Percentiles rank a stretch among this genome's conserved stretches.
These are phyloP conservation scores for Coemansia sp. DNA, from an alignment of 192 early-diverging fungal species.

Conservation along the genomic window DNA sequence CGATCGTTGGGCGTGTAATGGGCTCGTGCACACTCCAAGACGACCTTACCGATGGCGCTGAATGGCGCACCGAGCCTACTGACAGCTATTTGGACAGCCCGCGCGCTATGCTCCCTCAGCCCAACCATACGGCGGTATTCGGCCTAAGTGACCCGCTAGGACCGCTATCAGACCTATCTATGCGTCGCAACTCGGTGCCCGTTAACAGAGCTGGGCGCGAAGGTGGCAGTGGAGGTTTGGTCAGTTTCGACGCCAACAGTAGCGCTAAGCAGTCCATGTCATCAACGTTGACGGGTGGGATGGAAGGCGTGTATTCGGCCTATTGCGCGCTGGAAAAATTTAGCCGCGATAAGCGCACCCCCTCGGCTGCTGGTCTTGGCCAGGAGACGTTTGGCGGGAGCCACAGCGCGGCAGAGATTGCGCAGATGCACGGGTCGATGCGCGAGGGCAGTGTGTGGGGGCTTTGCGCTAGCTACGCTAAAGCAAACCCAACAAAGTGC, in stretches of 20 bases:
- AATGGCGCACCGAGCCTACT: conserved; percentile 44
- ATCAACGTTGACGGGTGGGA: conserved; percentile 9
- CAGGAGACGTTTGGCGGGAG: conserved; percentile 26
- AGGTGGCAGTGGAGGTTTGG: background rate
- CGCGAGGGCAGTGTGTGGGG: conserved; percentile 34
- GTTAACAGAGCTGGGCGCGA: conserved; percentile 16
- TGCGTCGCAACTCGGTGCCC: conserved; percentile 51
- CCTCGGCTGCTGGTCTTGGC: background rate
- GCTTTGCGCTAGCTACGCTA: conserved; percentile 25
- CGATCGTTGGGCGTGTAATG: conserved; percentile 55
- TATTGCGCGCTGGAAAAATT: conserved; percentile 52
- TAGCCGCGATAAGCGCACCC: conserved; percentile 17
- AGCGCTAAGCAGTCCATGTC: background rate
- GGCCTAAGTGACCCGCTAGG: conserved; percentile 12
- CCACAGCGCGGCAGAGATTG: conserved; percentile 36
- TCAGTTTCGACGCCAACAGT: background rate
- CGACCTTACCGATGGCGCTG: conserved; percentile 43
- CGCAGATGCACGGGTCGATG: conserved; percentile 43
- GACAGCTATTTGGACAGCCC: background rate
- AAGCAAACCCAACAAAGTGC: conserved; percentile 19
- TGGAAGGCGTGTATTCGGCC: conserved; percentile 31
- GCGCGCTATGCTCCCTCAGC: background rate
- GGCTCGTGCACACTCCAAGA: conserved; percentile 40
- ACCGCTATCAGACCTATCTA: conserved; percentile 21
- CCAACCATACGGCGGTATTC: conserved; percentile 4